Evolutionary conservation across 2,329 filamentous ascomycete genomes (phyloP), one percentile per base, ranked within the genome.

Genomic region (Emmonsia crescens): DNA sequence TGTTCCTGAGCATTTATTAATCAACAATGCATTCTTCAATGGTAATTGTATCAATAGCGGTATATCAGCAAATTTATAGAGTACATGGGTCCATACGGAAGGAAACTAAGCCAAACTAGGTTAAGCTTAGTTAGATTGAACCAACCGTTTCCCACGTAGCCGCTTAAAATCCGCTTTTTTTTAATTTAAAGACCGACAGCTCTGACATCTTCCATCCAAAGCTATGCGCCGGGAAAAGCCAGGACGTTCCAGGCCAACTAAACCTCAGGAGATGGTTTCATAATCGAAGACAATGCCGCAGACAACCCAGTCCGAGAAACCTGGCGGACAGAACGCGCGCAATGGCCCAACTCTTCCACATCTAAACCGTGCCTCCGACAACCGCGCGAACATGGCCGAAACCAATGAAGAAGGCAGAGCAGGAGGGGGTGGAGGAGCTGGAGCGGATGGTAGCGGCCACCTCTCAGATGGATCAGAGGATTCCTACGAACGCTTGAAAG

Each of bases 401-500:
- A 31, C 51, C 16, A n/a, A 54, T 16, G 6, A 54, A 14, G 19
- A 36, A 21, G 19, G n/a, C 51, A 38, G 14, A n/a, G n/a, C n/a
- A 9, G 36, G 36, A 38, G 36, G 36, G 8, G 36, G 36, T 38
- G 36, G 36, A 38, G 36, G 14, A 38, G n/a, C n/a, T n/a, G 36
- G 36, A 38, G 36, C 14, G 14, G 36, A 14, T 38, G 51, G 51
- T 2, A 29, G 46, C 46, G 24, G 21, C 24, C 21, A 49, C 5
- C 24, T 24, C 46, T 54, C 51, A 9, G 29, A 31, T 54, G 31
- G 51, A n/a, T 54, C 51, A 9, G 51, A 54, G 29, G 19, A 36
- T 54, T 62, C 64, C 36, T 64, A 62, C 46, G 65, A 66, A 19
- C 59, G 56, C 38, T 40, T 64, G 14, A 36, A 40, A 14, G 59